phyloP scores from a whole-genome alignment of 257 asterid species.

The Striga asiatica region DNA sequence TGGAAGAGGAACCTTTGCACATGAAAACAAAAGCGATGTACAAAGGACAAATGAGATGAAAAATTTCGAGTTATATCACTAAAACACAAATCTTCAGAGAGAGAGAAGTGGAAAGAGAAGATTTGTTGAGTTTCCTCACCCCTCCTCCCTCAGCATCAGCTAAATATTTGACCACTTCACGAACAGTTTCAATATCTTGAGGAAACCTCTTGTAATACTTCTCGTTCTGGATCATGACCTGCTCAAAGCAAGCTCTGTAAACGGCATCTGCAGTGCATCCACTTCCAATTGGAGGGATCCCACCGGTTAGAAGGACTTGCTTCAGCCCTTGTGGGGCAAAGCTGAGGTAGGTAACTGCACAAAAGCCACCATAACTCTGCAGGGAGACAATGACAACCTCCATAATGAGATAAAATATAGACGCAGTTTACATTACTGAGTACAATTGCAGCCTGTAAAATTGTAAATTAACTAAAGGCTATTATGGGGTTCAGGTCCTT shows the following conservation, averaged over 20 bases:
- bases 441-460: constrained; percentile 1
- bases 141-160: constrained; percentile 87
- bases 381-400: constrained; percentile 11
- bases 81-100: not conserved
- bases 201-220: constrained; percentile 88
- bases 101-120: not conserved
- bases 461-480: not conserved
- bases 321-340: constrained; percentile 90
- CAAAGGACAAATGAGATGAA: not conserved
- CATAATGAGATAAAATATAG: constrained; percentile 7
- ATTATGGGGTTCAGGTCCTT: not conserved
- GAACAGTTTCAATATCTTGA: constrained; percentile 51
- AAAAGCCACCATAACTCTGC: constrained; percentile 99
- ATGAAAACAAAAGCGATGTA: constrained; percentile 11
- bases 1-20: constrained; percentile 61
- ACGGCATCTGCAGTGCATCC: constrained; percentile 83
- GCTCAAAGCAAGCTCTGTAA: constrained; percentile 74
- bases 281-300: constrained; percentile 71
- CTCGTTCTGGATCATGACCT: constrained; percentile 51
- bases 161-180: constrained; percentile 56
- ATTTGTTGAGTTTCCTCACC: constrained; percentile 40
- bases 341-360: constrained; percentile 88
- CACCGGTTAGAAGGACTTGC: constrained; percentile 93
- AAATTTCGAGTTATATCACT: constrained; percentile 5
- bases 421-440: not conserved